Conservation (phyloP, 306 rosid genomes). For the Corylus avellana region DNA sequence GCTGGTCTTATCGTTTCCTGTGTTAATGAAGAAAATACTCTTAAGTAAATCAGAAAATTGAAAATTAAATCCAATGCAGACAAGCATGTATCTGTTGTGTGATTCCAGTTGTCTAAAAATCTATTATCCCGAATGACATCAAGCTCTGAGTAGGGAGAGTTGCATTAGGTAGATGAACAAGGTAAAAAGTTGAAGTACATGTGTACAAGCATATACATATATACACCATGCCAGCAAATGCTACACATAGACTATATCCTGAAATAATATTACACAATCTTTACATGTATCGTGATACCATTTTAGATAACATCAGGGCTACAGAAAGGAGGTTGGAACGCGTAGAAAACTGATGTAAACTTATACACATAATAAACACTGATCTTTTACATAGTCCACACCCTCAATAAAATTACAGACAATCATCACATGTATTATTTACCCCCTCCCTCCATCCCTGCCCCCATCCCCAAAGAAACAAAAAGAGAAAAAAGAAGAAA, state of each 20-base stretch:
- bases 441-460: background rate
- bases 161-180: background rate
- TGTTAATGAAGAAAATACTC: conserved; percentile 27
- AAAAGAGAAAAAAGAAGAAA: background rate
- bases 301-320: background rate
- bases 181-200: background rate
- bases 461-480: background rate
- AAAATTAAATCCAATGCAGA: conserved; percentile 11
- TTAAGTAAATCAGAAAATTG: conserved; percentile 23
- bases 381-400: background rate
- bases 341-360: background rate
- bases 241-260: conserved; percentile 1
- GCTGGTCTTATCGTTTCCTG: conserved; percentile 73
- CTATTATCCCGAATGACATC: conserved; percentile 1
- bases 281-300: background rate
- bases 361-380: background rate
- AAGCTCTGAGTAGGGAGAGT: no score
- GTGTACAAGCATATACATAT: background rate
- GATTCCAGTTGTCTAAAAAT: background rate
- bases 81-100: background rate
- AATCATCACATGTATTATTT: conserved; percentile 3
- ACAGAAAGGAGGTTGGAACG: background rate
- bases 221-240: background rate
- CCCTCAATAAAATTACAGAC: background rate
- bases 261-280: background rate